Evolutionary conservation across 345 rosid genomes (phyloP), one percentile per base, ranked within the genome.

Genomic region (Syzygium oleosum): DNA sequence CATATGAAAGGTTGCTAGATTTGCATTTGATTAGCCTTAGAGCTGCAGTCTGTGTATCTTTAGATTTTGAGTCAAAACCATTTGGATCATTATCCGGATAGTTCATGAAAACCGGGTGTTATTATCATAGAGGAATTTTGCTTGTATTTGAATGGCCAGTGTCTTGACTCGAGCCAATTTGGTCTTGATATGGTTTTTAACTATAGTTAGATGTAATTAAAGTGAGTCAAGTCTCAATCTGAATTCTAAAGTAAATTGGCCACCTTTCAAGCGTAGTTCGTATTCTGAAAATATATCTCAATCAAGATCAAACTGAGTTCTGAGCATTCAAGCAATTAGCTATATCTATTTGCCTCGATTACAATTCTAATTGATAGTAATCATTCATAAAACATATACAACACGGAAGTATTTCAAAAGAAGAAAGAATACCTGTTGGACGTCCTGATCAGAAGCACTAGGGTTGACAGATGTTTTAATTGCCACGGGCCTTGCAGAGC

Each of bases 401-500:
- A 65, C 83, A 34, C 84, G 85, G 84, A 65, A 65, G 25, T 73
- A 65, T 12, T 73, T 73, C 83, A 23, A 86, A 87, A 43, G 12
- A 87, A 38, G 85, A 52, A 89, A 86, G 51, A 41, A 58, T 91
- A 96, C 99, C 99, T 97, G 99, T 90, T 97, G 99, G 89, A 95
- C 94, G 88, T 97, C 99, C 93, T 97, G 99, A 88, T 97, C 99
- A 41, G 98, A 92, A 87, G 95, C 92, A 90, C 93, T 94, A 63
- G 98, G 96, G 88, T 94, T 94, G 85, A 89, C 92, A 86, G 99
- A 92, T 85, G 97, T 95, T 87, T 96, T 98, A 91, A 96, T 91
- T 51, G 97, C 98, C 89, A 96, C 97, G 68, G 98, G 95, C 90
- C 92, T 94, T 77, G 99, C 93, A 85, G 99, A 97, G 91, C 99